Conservation (phyloP, 495 filamentous ascomycete genomes). For the Penicillium bialowiezense region DNA sequence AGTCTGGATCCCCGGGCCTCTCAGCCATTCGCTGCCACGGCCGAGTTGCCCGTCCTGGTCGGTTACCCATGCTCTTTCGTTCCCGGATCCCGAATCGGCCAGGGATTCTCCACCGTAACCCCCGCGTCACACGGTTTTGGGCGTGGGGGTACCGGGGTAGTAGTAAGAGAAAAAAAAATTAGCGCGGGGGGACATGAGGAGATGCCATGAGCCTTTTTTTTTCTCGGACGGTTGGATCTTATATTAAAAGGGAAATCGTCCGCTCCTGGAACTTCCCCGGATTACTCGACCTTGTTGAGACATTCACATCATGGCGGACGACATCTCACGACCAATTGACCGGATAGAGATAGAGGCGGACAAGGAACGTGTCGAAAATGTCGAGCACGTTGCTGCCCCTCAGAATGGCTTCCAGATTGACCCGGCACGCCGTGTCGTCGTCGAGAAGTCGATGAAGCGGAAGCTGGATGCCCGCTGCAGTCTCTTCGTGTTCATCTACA, state of each 20-base stretch:
- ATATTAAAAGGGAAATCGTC: constrained; percentile 1
- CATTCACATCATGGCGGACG: constrained; percentile 18
- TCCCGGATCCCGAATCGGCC: background rate
- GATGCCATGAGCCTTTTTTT: background rate
- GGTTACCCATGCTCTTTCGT: background rate
- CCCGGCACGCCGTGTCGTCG: constrained; percentile 19
- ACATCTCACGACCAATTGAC: constrained; percentile 18
- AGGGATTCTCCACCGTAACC: background rate
- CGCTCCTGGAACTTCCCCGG: background rate
- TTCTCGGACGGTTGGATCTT: no score
- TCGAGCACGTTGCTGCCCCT: constrained; percentile 20
- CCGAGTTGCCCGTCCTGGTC: background rate
- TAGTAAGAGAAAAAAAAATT: background rate
- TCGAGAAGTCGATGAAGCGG: constrained; percentile 30
- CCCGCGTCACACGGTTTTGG: constrained; percentile 3
- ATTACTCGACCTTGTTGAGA: constrained; percentile 4
- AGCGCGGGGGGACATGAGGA: constrained; percentile 3
- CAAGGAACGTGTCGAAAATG: constrained; percentile 19
- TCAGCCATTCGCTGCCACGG: background rate
- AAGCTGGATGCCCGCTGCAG: constrained; percentile 33
- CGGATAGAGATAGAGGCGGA: constrained; percentile 19
- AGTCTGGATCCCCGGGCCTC: background rate
- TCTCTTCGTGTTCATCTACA: constrained; percentile 31
- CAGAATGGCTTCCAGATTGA: constrained; percentile 16
- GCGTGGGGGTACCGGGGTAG: constrained; percentile 12